Conservation (phyloP, 2,329 filamentous ascomycete species). For the Aspergillus texensis region DNA sequence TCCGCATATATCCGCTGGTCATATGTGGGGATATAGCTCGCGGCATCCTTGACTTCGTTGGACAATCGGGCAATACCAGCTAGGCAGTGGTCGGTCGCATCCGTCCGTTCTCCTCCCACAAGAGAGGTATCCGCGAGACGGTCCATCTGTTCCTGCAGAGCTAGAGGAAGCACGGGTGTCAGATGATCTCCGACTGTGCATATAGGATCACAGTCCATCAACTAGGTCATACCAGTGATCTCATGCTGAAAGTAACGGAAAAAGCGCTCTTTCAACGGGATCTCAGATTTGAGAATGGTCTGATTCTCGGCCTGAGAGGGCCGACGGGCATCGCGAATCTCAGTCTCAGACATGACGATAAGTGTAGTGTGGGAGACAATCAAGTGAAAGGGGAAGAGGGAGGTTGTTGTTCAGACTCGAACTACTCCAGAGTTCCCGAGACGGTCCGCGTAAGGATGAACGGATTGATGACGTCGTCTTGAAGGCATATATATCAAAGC, state of each 20-base stretch:
- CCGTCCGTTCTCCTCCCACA: slow-evolving; percentile 73
- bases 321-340: slow-evolving; percentile 30
- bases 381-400: neutral
- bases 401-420: neutral
- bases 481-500: slow-evolving; percentile 7
- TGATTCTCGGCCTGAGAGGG: slow-evolving; percentile 38
- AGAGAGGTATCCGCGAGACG: slow-evolving; percentile 65
- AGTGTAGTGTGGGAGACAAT: neutral
- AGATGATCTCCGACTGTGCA: slow-evolving; percentile 18
- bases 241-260: slow-evolving; percentile 81
- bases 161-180: slow-evolving; percentile 47
- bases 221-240: slow-evolving; percentile 61
- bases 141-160: slow-evolving; percentile 74
- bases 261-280: slow-evolving; percentile 72
- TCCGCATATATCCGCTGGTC: slow-evolving; percentile 85
- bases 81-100: slow-evolving; percentile 79
- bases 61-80: slow-evolving; percentile 79
- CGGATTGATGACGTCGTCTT: slow-evolving; percentile 39
- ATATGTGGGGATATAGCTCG: slow-evolving; percentile 80
- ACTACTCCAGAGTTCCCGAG: neutral
- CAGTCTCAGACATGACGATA: slow-evolving; percentile 33
- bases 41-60: slow-evolving; percentile 81
- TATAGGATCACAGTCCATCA: slow-evolving; percentile 6
- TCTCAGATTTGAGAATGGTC: slow-evolving; percentile 37
- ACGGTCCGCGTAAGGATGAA: slow-evolving; percentile 10